Conservation (phyloP, 2,329 filamentous ascomycete genomes). For the Phoma sp. region DNA sequence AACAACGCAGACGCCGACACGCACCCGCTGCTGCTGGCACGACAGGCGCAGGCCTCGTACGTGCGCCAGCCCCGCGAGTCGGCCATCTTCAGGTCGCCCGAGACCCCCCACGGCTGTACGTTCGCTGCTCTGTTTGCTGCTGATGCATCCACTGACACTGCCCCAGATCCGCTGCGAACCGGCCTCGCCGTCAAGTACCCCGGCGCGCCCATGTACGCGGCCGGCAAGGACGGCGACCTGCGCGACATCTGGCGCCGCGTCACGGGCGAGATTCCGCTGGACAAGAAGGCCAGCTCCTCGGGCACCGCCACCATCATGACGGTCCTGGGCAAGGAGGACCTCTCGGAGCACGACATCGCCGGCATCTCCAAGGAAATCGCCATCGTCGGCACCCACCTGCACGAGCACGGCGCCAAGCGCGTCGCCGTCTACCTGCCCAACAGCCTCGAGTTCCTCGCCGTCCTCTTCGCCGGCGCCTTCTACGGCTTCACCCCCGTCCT, state of each 20-base stretch:
- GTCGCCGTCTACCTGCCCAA: conserved; percentile 93
- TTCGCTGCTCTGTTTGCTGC: neutral
- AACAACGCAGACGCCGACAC: conserved; percentile 82
- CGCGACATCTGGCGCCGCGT: conserved; percentile 87
- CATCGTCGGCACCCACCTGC: conserved; percentile 78
- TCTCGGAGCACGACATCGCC: conserved; percentile 72
- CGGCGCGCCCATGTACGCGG: conserved; percentile 80
- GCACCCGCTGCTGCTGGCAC: conserved; percentile 86
- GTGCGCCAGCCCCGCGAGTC: conserved; percentile 87
- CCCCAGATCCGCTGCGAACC: conserved; percentile 45
- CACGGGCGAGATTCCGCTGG: conserved; percentile 67
- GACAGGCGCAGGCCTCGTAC: conserved; percentile 78
- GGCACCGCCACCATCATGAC: conserved; percentile 77
- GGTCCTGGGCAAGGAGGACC: conserved; percentile 75
- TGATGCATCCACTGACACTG: conserved; percentile 23
- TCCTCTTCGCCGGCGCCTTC: conserved; percentile 86
- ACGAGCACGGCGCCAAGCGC: conserved; percentile 70
- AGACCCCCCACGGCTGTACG: conserved; percentile 76
- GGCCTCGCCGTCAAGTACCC: conserved; percentile 75
- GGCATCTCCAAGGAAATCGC: conserved; percentile 86
- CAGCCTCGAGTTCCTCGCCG: conserved; percentile 83
- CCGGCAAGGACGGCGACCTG: conserved; percentile 85
- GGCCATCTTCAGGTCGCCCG: conserved; percentile 81
- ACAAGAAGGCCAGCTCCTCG: conserved; percentile 67
- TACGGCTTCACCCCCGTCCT: conserved; percentile 85